Base-by-base conservation (phyloP, 306 rosid species). In the Casuarina cunninghamiana region DNA sequence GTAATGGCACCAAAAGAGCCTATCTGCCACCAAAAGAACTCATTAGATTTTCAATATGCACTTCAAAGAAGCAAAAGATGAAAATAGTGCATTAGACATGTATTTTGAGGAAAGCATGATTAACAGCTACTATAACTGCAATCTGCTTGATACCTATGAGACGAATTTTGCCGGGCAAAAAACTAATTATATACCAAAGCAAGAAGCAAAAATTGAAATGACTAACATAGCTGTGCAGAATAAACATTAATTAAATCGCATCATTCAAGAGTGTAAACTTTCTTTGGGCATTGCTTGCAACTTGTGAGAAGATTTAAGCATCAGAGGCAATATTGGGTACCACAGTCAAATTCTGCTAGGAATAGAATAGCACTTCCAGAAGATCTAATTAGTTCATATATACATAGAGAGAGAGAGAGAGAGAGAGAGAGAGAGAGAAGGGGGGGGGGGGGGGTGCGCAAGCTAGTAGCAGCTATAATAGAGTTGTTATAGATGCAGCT, bases 1-100 rank as follows among this genome's bases (percentile, higher is more conserved):
- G 98, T 96, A 80, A 96, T 96, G 55, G 98, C 86, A 85, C 97
- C 97, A 85, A 93, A 93, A 72, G 97, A 91, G 90, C 98, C 98
- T 94, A 94, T 90, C 98, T 94, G 98, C 91, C 93, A 90, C 92
- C 96, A 94, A 83, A 73, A 82, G 74, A 82, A 76, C 79, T 84
- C 91, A 78, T 89, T 81, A 84, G 82, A 81, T 85, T 78, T 85
- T 69, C 50, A 60, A 83, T 62, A 62, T 38, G 42, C 69, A 62
- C 12, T 62, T 62, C 12, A 62, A 43, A 5, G 3, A 50, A 58
- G 38, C 55, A 35, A 45, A 42, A 38, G 55, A 73, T 21, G 67
- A 48, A 46, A 8, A 48, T 9, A 10, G 51, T 48, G 51, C 75
- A 26, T 43, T 44, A 44, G 6, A 70, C 53, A 68, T 44, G 53